Evolutionary conservation across 352 stramenopile genomes (phyloP).

Genomic region (Pythium folliculosum): DNA sequence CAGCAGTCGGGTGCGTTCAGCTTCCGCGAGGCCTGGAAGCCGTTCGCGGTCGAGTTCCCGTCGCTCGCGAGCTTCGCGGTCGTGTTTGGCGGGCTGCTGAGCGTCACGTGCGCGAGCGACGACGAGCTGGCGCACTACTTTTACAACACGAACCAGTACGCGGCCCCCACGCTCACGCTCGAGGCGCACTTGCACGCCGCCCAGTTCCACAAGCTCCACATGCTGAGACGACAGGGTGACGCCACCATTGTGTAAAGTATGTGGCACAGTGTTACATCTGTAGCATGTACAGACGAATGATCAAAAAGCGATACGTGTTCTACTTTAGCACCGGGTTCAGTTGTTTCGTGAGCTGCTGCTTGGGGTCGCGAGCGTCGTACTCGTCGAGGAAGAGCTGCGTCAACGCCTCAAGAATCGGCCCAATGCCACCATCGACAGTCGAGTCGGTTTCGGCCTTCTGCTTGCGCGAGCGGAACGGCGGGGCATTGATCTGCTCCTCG

Average conservation of each 20-base stretch:
- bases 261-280: not conserved
- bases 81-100: conserved; percentile 41
- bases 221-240: conserved; percentile 41
- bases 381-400: conserved; percentile 45
- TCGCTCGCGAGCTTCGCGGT: conserved; percentile 46
- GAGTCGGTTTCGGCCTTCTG: not conserved
- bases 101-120: conserved; percentile 28
- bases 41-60: conserved; percentile 37
- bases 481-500: conserved; percentile 38
- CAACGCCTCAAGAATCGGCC: conserved; percentile 36
- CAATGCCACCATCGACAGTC: too few species aligned
- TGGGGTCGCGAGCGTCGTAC: conserved; percentile 50
- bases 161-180: conserved; percentile 36
- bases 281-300: too few species aligned
- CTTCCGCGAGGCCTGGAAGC: conserved; percentile 45
- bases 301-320: conserved; percentile 7
- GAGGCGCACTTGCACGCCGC: conserved; percentile 40
- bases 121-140: conserved; percentile 28
- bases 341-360: conserved; percentile 47
- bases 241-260: conserved; percentile 31
- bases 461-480: conserved; percentile 9
- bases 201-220: conserved; percentile 40
- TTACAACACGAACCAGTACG: conserved; percentile 18
- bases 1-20: conserved; percentile 31
- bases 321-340: conserved; percentile 27